Base-by-base conservation (phyloP, 345 rosid species). In the Lagerstroemia speciosa region DNA sequence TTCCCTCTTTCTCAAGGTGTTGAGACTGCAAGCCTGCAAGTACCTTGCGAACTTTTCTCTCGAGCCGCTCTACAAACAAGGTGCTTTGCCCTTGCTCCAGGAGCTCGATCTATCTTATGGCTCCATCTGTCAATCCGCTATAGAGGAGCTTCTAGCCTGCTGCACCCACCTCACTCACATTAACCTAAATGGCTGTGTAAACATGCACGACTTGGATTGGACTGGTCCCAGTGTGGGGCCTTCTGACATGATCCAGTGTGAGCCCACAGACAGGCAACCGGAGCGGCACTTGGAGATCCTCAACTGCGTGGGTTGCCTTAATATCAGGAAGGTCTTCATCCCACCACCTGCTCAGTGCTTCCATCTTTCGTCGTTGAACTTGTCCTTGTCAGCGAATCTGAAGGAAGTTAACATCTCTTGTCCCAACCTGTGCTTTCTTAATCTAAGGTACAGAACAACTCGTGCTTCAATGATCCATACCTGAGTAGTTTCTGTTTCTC, bases 191-290 rank as follows among this genome's bases (percentile, higher is more conserved):
- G 99, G 97, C 67, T 94, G 96, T 74, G 83, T 77, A 48, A 94
- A 92, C 74, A 84, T 94, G 96, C 98, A 90, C 75, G 93, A 94
- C 82, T 87, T 94, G 62, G 85, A 90, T 74, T 94, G 98, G 99
- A 89, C 85, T 72, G 74, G 77, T 69, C 73, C 69, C 79, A 78
- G 75, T 76, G 83, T 73, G 66, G 85, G 73, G 64, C 78, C 67
- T 67, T 65, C 83, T 69, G 84, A 82, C 27, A 24, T 57, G 50
- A 53, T 72, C 72, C 45, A 76, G 72, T 65, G 38, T 24, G 87
- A 67, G 72, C 74, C 77, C 5, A 27, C 17, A 29, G 72, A 66
- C 46, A 84, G 83, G 75, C 84, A 76, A 71, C 80, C 86, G 34
- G 82, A 85, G 53, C 86, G 93, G 29, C 77, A 90, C 75, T 81